Conservation (phyloP, 352 stramenopile genomes). For the Pelagophyceae sp. region DNA sequence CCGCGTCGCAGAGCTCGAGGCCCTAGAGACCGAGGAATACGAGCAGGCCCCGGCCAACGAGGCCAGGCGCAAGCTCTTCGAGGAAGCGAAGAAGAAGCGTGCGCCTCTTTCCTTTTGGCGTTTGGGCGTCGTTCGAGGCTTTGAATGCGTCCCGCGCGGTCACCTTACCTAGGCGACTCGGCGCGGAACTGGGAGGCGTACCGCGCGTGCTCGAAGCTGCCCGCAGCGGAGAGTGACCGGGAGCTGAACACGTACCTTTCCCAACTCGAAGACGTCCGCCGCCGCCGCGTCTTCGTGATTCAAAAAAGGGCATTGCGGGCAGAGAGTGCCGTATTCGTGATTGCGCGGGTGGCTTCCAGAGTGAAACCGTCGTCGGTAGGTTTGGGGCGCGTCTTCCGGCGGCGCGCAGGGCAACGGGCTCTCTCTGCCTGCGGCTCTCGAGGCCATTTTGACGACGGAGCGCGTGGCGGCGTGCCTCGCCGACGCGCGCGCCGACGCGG, state of each 20-base stretch:
- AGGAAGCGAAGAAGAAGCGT: not conserved
- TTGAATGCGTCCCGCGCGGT: not conserved
- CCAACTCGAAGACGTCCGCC: not conserved
- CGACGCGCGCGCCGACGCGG: not conserved
- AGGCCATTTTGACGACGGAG: not conserved
- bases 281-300: too few species aligned
- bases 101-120: too few species aligned
- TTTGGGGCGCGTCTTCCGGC: too few species aligned
- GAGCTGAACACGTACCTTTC: slow-evolving; percentile 5
- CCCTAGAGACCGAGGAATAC: not conserved
- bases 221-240: not conserved
- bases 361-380: too few species aligned
- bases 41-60: not conserved
- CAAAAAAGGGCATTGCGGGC: too few species aligned
- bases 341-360: too few species aligned
- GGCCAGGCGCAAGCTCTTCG: not conserved
- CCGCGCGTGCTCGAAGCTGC: not conserved
- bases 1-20: not conserved
- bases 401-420: not conserved
- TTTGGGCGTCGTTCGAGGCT: too few species aligned
- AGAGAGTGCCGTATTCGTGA: too few species aligned
- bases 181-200: not conserved
- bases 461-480: not conserved
- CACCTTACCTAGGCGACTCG: not conserved
- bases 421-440: not conserved